Percentiles rank a stretch among this genome's conserved stretches.
Conservation (phyloP, 352 stramenopile species). For the Phytophthora pseudosyringae region DNA sequence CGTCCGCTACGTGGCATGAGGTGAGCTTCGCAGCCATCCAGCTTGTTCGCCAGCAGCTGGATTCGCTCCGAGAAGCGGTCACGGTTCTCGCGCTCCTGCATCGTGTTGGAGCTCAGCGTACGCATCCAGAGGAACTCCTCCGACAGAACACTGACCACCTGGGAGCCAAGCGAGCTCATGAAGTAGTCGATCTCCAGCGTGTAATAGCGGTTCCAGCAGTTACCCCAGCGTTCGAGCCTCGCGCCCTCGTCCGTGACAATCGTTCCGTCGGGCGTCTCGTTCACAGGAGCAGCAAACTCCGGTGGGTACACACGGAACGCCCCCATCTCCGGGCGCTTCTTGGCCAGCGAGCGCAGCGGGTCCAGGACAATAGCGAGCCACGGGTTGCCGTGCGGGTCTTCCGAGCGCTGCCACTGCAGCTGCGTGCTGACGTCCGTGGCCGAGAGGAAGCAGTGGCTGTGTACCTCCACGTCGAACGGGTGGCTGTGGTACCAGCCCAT, state of each 20-base stretch:
- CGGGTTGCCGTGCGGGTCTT: conserved; percentile 96
- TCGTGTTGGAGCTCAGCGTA: conserved; percentile 90
- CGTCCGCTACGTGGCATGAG: conserved; percentile 60
- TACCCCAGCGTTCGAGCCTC: conserved; percentile 96
- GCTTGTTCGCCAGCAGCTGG: conserved; percentile 83
- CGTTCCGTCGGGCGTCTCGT: conserved; percentile 96
- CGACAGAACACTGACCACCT: conserved; percentile 93
- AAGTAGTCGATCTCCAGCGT: conserved; percentile 95
- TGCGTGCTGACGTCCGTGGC: conserved; percentile 98
- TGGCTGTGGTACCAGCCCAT: conserved; percentile 99
- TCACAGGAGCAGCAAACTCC: conserved; percentile 93
- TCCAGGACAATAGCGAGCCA: conserved; percentile 99
- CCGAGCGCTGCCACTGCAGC: conserved; percentile 97
- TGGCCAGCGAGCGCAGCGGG: conserved; percentile 94
- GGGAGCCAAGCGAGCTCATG: conserved; percentile 92
- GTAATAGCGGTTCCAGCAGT: conserved; percentile 92
- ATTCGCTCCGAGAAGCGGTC: conserved; percentile 92
- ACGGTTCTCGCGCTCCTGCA: conserved; percentile 90
- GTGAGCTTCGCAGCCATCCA: conserved; percentile 77
- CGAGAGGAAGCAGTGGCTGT: conserved; percentile 97
- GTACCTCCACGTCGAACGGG: conserved; percentile 97
- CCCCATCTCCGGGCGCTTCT: conserved; percentile 95
- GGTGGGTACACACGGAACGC: conserved; percentile 98
- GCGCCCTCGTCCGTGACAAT: conserved; percentile 93
- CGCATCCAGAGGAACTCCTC: conserved; percentile 95